phyloP scores from a whole-genome alignment of 805 yeast genomes.

The Teunomyces barrocoloradensis region DNA sequence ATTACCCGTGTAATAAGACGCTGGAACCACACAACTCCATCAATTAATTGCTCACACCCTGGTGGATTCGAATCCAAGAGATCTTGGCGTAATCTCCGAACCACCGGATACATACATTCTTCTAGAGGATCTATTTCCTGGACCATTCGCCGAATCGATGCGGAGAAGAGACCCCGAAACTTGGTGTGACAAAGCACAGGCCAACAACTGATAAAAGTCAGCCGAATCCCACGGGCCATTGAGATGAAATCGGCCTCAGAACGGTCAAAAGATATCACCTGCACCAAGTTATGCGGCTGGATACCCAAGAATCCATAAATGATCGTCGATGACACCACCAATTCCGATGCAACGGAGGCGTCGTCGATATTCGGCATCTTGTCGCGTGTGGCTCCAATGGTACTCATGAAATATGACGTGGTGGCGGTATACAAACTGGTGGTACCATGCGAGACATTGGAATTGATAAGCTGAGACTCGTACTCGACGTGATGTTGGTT shows the following conservation, averaged over 20 bases:
- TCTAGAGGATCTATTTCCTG: constrained; percentile 5
- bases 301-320: constrained; percentile 30
- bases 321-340: constrained; percentile 18
- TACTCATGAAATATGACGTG: constrained; percentile 20
- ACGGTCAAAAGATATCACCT: constrained; percentile 23
- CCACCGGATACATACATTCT: not conserved
- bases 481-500: not conserved
- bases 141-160: constrained; percentile 5
- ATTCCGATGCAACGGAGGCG: constrained; percentile 11
- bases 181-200: not conserved
- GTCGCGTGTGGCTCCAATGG: constrained; percentile 13
- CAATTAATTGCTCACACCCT: constrained; percentile 4
- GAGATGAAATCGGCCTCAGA: constrained; percentile 21
- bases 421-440: not conserved
- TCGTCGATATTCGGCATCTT: constrained; percentile 5
- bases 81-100: constrained; percentile 1
- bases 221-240: constrained; percentile 16
- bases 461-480: not conserved
- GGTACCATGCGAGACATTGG: not conserved
- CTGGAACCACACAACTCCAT: constrained; percentile 13
- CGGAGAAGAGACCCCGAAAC: not conserved
- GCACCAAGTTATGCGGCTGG: constrained; percentile 29
- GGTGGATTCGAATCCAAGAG: not conserved
- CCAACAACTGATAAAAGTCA: not conserved
- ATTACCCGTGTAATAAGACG: constrained; percentile 12